Evolutionary conservation across 441 rosid species (phyloP), one percentile per base, ranked within the genome.

Genomic region (Corymbia citriodora): DNA sequence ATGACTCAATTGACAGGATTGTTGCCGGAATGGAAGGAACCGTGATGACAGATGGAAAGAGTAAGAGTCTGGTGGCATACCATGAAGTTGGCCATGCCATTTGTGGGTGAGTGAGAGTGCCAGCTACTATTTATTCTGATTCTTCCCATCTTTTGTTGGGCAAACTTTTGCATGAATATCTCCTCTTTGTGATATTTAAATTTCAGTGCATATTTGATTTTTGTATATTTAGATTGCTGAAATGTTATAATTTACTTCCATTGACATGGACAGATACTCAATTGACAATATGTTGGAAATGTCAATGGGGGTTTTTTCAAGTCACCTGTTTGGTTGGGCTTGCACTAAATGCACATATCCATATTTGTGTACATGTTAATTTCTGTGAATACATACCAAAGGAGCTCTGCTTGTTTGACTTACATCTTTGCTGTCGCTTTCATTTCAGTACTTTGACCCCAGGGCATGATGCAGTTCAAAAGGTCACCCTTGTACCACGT

Each of bases 11-110:
- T 93, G 99, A 98, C 93, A 95, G 99, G 92, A 98, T 98, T 92
- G 99, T 98, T 89, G 99, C 99, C 88, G 99, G 99, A 50, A 98
- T 97, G 99, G 99, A 97, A 94, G 99, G 99, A 90, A 98, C 99
- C 0, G 99, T 96, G 27, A 97, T 97, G 99, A 97, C 99, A 2
- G 99, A 97, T 89, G 99, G 99, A 90, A 97, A 97, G 95, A 96
- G 99, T 92, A 97, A 97, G 91, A 97, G 99, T 94, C 94, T 97
- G 92, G 99, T 97, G 90, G 98, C 99, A 65, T 97, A 98, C 94
- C 99, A 98, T 92, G 99, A 97, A 94, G 99, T 98, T 87, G 99
- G 99, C 86, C 99, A 98, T 89, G 98, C 99, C 19, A 91, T 98
- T 87, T 98, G 99, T 61, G 99, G 99, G 99, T 97, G 90, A 93